A percentile compares a stretch with the other conserved stretches of the same genome.
These are phyloP conservation scores for Paracoccidioides brasiliensis DNA, from an alignment of 2,329 filamentous ascomycete genomes.

Conservation along the genomic window DNA sequence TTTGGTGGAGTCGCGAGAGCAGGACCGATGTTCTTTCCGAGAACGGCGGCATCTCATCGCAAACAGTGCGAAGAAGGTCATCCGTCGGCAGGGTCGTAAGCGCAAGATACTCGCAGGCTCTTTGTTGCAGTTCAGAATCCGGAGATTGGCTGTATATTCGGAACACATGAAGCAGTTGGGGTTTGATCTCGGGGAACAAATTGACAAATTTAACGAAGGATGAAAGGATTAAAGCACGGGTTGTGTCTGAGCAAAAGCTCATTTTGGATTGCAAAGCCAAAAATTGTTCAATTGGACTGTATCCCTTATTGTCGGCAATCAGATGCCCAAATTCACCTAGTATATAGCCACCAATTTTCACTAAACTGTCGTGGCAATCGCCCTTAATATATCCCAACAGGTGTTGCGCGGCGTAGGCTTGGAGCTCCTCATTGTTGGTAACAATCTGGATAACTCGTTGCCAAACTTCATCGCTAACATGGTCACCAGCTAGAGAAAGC, in stretches of 20 bases:
- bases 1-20: conserved; percentile 83
- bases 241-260: conserved; percentile 73
- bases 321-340: conserved; percentile 94
- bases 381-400: conserved; percentile 84
- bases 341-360: conserved; percentile 95
- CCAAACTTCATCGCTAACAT: conserved; percentile 98
- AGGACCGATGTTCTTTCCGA: conserved; percentile 87
- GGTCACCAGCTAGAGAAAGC: conserved; percentile 92
- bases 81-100: conserved; percentile 78
- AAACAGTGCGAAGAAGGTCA: conserved; percentile 81
- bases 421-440: conserved; percentile 96
- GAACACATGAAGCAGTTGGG: conserved; percentile 83
- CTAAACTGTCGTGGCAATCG: conserved; percentile 89
- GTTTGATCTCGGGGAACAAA: conserved; percentile 95
- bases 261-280: conserved; percentile 85
- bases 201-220: conserved; percentile 98
- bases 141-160: conserved; percentile 84
- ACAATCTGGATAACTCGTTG: conserved; percentile 97
- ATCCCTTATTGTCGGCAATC: conserved; percentile 80
- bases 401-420: conserved; percentile 90
- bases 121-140: conserved; percentile 88
- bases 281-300: conserved; percentile 95
- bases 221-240: conserved; percentile 84
- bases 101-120: conserved; percentile 87
- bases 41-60: conserved; percentile 98